A percentile compares a stretch with the other conserved stretches of the same genome.
These are phyloP conservation scores for Fusarium globosum DNA, from an alignment of 2,329 filamentous ascomycete species.

Conservation along the genomic window DNA sequence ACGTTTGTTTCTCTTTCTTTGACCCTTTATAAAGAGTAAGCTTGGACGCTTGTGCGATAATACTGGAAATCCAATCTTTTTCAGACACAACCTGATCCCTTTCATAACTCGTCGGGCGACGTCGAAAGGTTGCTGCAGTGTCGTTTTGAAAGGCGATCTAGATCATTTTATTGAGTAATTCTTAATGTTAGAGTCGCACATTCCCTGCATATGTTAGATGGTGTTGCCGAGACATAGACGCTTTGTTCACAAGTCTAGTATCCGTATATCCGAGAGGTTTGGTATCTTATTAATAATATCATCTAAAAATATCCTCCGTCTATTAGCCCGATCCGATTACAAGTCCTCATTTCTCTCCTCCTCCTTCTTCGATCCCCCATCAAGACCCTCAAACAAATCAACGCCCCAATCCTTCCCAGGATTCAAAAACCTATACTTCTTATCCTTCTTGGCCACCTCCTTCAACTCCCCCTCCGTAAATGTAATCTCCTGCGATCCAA, in stretches of 20 bases:
- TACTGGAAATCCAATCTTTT: too few relatives aligned
- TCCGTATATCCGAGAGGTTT: background rate
- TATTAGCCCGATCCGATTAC: background rate
- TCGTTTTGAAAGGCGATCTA: rapidly evolving
- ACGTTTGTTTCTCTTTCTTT: rapidly evolving
- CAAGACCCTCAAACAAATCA: slow-evolving; percentile 53
- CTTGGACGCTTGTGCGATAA: too few relatives aligned
- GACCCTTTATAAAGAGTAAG: too few relatives aligned
- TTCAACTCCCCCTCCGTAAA: slow-evolving; percentile 48
- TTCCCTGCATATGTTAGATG: rapidly evolving
- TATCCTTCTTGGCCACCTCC: slow-evolving; percentile 44
- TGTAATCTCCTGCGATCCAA: slow-evolving; percentile 23
- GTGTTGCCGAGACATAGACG: background rate
- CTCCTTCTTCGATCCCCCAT: slow-evolving; percentile 47
- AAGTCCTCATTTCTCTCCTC: slow-evolving; percentile 23
- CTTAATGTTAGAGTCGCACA: rapidly evolving
- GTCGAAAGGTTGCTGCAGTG: rapidly evolving
- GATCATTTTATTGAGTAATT: rapidly evolving
- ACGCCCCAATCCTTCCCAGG: slow-evolving; percentile 54
- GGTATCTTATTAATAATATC: background rate
- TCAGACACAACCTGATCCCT: too few relatives aligned
- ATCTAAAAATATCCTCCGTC: background rate
- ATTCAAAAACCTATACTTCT: slow-evolving; percentile 52
- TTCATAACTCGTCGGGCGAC: rapidly evolving
- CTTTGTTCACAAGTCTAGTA: background rate